Evolutionary conservation across 768 basidiomycete species (phyloP), one percentile per base, ranked within the genome.

Genomic region (Porphyrellus cyaneotinctus): DNA sequence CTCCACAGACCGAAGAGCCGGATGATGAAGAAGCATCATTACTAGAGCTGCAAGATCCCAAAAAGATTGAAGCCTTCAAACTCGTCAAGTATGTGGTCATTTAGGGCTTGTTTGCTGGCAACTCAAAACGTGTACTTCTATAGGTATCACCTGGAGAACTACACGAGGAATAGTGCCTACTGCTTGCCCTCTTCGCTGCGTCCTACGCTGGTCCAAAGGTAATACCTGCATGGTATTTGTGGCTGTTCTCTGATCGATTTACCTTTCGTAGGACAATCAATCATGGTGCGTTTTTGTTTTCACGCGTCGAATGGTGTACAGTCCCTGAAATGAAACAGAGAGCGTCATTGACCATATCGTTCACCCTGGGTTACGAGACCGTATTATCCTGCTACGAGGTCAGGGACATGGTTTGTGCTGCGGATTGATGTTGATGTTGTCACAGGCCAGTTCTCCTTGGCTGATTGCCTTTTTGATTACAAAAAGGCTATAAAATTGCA

Each of bases 111-210:
- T 35, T n/a, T 7, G 11, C 33, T 43, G 49, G 33, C 24, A 37
- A 42, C 38, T 58, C 18, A 57, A 41, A 10, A 39, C 39, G 4
- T 28, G 9, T 28, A 28, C 23, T 39, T 24, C 33, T 41, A 11
- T 46, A 91, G 91, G 54, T 95, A 95, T 69, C 95, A 97, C 64
- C 76, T 97, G 44, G 88, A 93, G 60, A 95, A 95, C 61, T 93
- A 84, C 67, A 87, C 84, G 64, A 77, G 87, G 55, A 95, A 95
- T 61, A 85, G 84, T 37, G 79, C 81, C 12, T 97, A 97, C 65
- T 90, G 88, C 63, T 75, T 97, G 7, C 95, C 95, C 1, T 82
- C 89, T 2, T 94, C 91, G 13, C 73, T 97, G 43, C 81, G 89
- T 6, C 92, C 93, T 2, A 93, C 93, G 6, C 71, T 87, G n/a